Conservation (phyloP, 306 rosid genomes). For the Argentina anserina region DNA sequence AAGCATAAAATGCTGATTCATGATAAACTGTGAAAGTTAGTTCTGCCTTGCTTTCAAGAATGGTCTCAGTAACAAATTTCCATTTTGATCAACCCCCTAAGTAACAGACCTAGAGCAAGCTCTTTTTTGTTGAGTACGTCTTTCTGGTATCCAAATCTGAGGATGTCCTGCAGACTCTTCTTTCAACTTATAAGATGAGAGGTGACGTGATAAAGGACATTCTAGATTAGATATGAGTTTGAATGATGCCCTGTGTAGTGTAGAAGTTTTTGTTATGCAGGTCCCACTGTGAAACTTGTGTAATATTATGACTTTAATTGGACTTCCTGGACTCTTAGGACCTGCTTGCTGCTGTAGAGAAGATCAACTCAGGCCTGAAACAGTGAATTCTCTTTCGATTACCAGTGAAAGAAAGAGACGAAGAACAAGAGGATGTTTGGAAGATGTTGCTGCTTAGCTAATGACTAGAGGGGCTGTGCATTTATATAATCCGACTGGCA, state of each 20-base stretch:
- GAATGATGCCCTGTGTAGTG: not conserved
- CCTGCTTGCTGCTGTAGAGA: constrained; percentile 71
- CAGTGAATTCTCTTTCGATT: constrained; percentile 7
- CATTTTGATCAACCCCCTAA: not conserved
- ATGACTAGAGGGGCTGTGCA: too few relatives aligned
- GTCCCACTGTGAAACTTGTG: not conserved
- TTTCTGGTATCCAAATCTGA: not conserved
- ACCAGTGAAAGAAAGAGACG: too few relatives aligned
- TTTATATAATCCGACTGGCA: too few relatives aligned
- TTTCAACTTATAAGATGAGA: not conserved
- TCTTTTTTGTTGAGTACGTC: not conserved
- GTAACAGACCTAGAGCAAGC: not conserved
- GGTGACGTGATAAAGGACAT: not conserved
- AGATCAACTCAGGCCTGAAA: constrained; percentile 66
- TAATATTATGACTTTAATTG: not conserved
- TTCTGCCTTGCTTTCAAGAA: not conserved
- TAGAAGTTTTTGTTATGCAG: not conserved
- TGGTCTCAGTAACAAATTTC: not conserved
- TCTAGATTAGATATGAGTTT: not conserved
- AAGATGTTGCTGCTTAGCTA: too few relatives aligned
- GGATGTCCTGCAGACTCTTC: not conserved
- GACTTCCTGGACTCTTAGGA: constrained; percentile 42
- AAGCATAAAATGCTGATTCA: not conserved
- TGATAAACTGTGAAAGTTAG: not conserved
- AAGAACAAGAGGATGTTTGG: too few relatives aligned